Evolutionary conservation across 2,329 filamentous ascomycete genomes (phyloP), one percentile per base, ranked within the genome.

Genomic region (Trichoderma brevicompactum): DNA sequence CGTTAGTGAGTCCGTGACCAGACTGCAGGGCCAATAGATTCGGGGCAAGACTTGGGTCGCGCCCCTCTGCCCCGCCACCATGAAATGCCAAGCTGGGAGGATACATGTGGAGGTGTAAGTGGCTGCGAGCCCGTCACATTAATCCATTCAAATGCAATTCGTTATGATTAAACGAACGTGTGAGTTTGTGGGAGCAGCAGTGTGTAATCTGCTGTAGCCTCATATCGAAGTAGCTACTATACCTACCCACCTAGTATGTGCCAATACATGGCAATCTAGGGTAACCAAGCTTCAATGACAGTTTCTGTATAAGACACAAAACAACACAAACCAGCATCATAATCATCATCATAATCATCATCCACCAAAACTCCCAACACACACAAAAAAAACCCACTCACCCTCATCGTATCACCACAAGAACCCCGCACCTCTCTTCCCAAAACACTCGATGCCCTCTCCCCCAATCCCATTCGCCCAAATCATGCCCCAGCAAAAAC

Each of bases 1-100:
- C n/a, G 6, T 19, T 36, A 58, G 40, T 44, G 54, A 46, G 28
- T 36, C 28, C 54, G 41, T 58, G 54, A 58, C 54, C 54, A 46
- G 12, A 10, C 28, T n/a, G 15, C 41, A 46, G 23, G 54, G 13
- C 54, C 54, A 58, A 58, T 58, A 5, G 32, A 23, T 15, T 7
- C 41, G 41, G 10, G 38, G n/a, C 7, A 19, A 28, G 23, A 2
- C 23, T 28, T 28, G 23, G 23, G 23, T 28, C 23, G 23, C 23
- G 23, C 23, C 23, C 23, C 23, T 28, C 23, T 28, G 23, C 23
- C 40, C 40, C 40, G 40, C 40, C 40, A 53, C 50, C 50, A 53
- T 53, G 34, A n/a, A n/a, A 38, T 53, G 50, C 50, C 28, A 17
- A 34, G 9, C 15, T 12, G 7, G 15, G 8, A 50, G 48, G 10